Percentiles rank a stretch among this genome's conserved stretches.
These are phyloP conservation scores for Boletus rex-veris DNA, from an alignment of 768 basidiomycete species.

Conservation along the genomic window DNA sequence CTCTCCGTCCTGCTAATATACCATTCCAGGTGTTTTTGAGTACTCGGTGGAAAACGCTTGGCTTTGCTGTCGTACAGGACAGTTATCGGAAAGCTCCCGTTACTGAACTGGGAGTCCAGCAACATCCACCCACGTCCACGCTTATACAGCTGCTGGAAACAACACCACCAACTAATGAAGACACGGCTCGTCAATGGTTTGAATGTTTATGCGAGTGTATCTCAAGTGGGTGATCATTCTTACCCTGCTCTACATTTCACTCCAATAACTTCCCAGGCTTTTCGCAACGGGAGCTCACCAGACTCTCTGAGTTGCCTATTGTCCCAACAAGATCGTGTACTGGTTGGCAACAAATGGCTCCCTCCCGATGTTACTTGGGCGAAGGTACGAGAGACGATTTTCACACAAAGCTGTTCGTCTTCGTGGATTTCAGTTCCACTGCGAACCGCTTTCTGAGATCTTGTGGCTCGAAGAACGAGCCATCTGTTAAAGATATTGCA, in stretches of 20 bases:
- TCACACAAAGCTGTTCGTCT: slow-evolving; percentile 76
- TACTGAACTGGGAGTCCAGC: slow-evolving; percentile 60
- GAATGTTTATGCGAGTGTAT: slow-evolving; percentile 55
- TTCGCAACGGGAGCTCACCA: slow-evolving; percentile 44
- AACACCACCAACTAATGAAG: slow-evolving; percentile 50
- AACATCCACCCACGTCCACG: slow-evolving; percentile 58
- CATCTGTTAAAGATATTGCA: slow-evolving; percentile 75
- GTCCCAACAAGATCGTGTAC: slow-evolving; percentile 32
- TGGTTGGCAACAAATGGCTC: slow-evolving; percentile 37
- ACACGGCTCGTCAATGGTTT: slow-evolving; percentile 61
- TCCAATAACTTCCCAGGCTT: slow-evolving; percentile 45
- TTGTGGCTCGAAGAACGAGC: slow-evolving; percentile 81
- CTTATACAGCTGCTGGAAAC: slow-evolving; percentile 54
- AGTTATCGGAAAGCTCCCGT: slow-evolving; percentile 43
- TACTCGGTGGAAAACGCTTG: slow-evolving; percentile 50
- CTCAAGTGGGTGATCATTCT: slow-evolving; percentile 39
- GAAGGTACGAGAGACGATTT: slow-evolving; percentile 50
- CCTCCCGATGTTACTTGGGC: slow-evolving; percentile 65
- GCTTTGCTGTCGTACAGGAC: slow-evolving; percentile 65
- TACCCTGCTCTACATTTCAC: not conserved
- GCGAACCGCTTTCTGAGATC: slow-evolving; percentile 81
- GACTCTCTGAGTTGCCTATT: slow-evolving; percentile 53
- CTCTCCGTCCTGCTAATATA: too few relatives aligned
- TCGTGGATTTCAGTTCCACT: slow-evolving; percentile 76
- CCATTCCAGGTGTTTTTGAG: slow-evolving; percentile 3